Evolutionary conservation across 352 stramenopile genomes (phyloP).

Genomic region (Blastocystis sp.): DNA sequence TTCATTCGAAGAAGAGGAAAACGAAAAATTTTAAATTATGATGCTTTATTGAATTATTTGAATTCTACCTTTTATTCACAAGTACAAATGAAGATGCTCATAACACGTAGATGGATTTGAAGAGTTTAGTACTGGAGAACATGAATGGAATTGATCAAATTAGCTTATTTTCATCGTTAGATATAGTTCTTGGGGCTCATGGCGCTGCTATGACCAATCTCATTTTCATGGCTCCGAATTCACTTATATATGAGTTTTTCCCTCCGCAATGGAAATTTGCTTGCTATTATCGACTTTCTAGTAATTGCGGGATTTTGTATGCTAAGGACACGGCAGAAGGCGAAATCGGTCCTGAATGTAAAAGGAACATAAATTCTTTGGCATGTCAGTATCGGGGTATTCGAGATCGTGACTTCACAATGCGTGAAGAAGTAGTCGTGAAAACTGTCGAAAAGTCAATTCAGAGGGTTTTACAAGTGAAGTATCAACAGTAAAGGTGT

Average conservation of each 20-base stretch:
- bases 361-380: neutral
- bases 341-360: neutral
- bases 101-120: neutral
- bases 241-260: slow-evolving; percentile 23
- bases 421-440: neutral
- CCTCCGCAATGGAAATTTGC: slow-evolving; percentile 8
- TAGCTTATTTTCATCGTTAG: neutral
- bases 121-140: neutral
- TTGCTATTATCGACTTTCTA: slow-evolving; percentile 25
- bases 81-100: neutral
- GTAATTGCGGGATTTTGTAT: neutral
- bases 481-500: neutral
- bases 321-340: slow-evolving; percentile 12
- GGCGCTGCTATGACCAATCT: slow-evolving; percentile 23
- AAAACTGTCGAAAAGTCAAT: neutral
- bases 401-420: slow-evolving; percentile 12
- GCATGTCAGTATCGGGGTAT: slow-evolving; percentile 3
- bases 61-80: neutral
- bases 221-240: slow-evolving; percentile 37
- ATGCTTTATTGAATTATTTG: neutral
- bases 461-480: neutral
- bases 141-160: neutral
- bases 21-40: slow-evolving; percentile 34
- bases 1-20: neutral
- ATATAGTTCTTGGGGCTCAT: slow-evolving; percentile 9